A percentile compares a stretch with the other conserved stretches of the same genome.
phyloP scores from a whole-genome alignment of 1,284 basidiomycete genomes.

The Irpex rosettiformis region DNA sequence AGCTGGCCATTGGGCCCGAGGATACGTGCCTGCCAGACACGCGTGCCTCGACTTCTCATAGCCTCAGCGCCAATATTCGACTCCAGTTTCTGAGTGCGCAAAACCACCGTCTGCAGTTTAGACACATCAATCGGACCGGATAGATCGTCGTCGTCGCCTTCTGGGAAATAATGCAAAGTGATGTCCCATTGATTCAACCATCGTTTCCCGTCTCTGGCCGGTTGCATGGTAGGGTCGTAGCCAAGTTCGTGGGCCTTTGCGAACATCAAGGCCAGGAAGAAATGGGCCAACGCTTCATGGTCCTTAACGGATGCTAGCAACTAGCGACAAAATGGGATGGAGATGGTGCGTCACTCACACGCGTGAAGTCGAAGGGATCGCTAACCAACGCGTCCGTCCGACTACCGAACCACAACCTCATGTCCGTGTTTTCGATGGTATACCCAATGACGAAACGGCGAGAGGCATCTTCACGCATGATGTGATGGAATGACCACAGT shows the following conservation, averaged over 20 bases:
- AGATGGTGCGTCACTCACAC: background rate
- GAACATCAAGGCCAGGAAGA: conserved; percentile 5
- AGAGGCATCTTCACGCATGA: conserved; percentile 10
- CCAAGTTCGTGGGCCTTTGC: conserved; percentile 4
- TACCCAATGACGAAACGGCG: conserved; percentile 11
- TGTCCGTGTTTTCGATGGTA: conserved; percentile 8
- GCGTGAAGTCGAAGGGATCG: conserved; percentile 4
- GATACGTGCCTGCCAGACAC: conserved; percentile 6
- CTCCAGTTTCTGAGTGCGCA: background rate
- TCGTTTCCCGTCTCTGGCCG: background rate
- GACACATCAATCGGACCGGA: background rate
- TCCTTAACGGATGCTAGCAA: background rate
- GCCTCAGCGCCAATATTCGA: conserved; percentile 7
- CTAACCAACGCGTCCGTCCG: conserved; percentile 4
- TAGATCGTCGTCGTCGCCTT: background rate
- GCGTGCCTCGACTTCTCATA: conserved; percentile 4
- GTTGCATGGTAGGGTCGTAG: conserved; percentile 10
- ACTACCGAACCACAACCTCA: conserved; percentile 10
- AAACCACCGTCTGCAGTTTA: background rate
- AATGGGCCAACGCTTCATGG: background rate
- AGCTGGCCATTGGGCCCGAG: background rate
- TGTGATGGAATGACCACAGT: conserved; percentile 5
- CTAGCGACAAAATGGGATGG: background rate
- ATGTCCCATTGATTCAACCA: conserved; percentile 4
- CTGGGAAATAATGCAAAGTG: background rate